These are phyloP conservation scores for Saturnispora halmiae DNA, from an alignment of 805 yeast species.

Conservation along the genomic window DNA sequence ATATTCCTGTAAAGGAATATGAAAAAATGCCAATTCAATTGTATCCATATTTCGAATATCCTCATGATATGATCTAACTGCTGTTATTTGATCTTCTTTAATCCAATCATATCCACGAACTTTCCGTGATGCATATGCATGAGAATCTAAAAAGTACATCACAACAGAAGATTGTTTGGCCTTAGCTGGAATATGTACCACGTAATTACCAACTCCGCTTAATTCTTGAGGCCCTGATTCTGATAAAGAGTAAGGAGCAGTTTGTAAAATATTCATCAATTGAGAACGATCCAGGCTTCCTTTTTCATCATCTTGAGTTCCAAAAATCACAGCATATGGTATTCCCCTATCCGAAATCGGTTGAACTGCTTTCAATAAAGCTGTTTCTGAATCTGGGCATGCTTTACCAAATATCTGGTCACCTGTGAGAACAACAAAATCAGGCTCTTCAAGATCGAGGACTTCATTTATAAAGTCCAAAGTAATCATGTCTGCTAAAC, in stretches of 20 bases:
- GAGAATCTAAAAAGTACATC: slow-evolving; percentile 77
- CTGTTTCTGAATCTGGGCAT: slow-evolving; percentile 73
- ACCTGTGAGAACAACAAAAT: slow-evolving; percentile 79
- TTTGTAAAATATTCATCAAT: slow-evolving; percentile 45
- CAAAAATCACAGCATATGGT: slow-evolving; percentile 81
- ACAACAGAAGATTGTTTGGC: slow-evolving; percentile 27
- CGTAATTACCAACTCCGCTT: slow-evolving; percentile 80
- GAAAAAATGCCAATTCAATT: slow-evolving; percentile 80
- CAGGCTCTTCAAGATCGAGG: slow-evolving; percentile 70
- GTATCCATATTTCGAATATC: slow-evolving; percentile 30
- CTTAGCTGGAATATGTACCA: slow-evolving; percentile 40
- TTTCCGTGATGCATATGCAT: slow-evolving; percentile 65
- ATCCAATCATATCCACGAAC: slow-evolving; percentile 82
- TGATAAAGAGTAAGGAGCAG: slow-evolving; percentile 63
- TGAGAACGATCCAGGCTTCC: slow-evolving; percentile 56
- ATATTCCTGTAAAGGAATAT: slow-evolving; percentile 88
- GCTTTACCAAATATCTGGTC: slow-evolving; percentile 82
- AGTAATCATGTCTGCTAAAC: slow-evolving; percentile 76
- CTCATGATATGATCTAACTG: slow-evolving; percentile 13
- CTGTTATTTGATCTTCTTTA: slow-evolving; percentile 27
- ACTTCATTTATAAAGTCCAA: slow-evolving; percentile 49
- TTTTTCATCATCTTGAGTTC: slow-evolving; percentile 94
- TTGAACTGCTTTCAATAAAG: slow-evolving; percentile 64
- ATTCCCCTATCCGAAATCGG: slow-evolving; percentile 61
- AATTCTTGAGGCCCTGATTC: slow-evolving; percentile 54